Evolutionary conservation across 2,329 filamentous ascomycete genomes (phyloP), one percentile per base, ranked within the genome.

Genomic region (Trematosphaeria pertusa): DNA sequence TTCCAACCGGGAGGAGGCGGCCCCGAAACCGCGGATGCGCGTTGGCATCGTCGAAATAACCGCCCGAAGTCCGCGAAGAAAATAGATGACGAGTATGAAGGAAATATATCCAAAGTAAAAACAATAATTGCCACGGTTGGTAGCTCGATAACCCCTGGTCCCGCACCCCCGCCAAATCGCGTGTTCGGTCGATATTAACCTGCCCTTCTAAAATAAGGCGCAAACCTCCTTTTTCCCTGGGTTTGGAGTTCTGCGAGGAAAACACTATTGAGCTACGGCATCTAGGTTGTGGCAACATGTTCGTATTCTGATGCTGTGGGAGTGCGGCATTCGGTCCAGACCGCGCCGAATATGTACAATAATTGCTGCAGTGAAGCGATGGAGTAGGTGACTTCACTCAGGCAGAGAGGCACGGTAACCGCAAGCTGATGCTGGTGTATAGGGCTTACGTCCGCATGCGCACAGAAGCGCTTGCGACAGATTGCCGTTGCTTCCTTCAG

Each of bases 71-170:
- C 44, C 40, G 54, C 53, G 50, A 48, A 34, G 45, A 38, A 35
- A 49, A 54, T 54, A 48, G 52, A 60, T 59, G 52, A 43, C 39
- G 50, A 31, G 46, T 61, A 56, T 61, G 44, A 42, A 47, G 43
- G 12, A 56, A 46, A 59, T 62, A 59, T 65, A 58, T 50, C 54
- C 52, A 67, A 51, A 69, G 58, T 69, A 50, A 37, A 37, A 37
- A 26, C 40, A 58, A 58, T 56, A 43, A 55, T 53, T 50, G 48
- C 46, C 46, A 26, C 50, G 48, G 52, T 50, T 54, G 37, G 54
- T 47, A 43, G 47, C 39, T 41, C 48, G 22, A 54, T 44, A 44
- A 46, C 61, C 54, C 65, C 61, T 38, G 37, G 61, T 58, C 45
- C 47, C 17, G 37, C 47, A 37, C 49, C 50, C 56, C 58, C 54